phyloP scores from a whole-genome alignment of 1,284 basidiomycete genomes.

The Ganoderma multipileum region DNA sequence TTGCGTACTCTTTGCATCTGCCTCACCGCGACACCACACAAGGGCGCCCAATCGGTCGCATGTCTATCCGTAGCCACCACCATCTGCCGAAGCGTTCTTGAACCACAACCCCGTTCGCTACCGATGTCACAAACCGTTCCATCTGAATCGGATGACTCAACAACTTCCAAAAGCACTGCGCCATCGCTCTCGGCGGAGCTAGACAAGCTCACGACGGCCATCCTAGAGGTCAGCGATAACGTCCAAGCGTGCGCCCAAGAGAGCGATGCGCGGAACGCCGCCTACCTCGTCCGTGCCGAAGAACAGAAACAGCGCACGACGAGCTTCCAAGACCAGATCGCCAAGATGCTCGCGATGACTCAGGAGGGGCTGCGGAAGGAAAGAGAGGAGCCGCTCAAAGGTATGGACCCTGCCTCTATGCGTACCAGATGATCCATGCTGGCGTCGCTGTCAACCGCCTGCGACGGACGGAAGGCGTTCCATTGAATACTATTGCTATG shows the following conservation, averaged over 20 bases:
- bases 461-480: background rate
- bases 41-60: background rate
- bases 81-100: background rate
- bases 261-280: conserved; percentile 19
- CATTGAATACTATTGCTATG: background rate
- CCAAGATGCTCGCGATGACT: conserved; percentile 26
- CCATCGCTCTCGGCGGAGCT: conserved; percentile 21
- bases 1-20: background rate
- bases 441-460: background rate
- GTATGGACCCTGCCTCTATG: conserved; percentile 6
- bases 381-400: conserved; percentile 15
- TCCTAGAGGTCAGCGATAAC: conserved; percentile 22
- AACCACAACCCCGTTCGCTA: background rate
- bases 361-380: conserved; percentile 17
- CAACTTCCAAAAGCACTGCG: background rate
- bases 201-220: conserved; percentile 22
- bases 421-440: background rate
- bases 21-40: background rate
- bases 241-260: conserved; percentile 15
- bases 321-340: conserved; percentile 21
- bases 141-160: background rate
- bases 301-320: conserved; percentile 9
- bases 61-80: background rate
- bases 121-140: background rate
- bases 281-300: conserved; percentile 9